Percentiles rank a stretch among this genome's conserved stretches.
These are phyloP conservation scores for Paraphaeosphaeria sporulosa DNA, from an alignment of 2,329 filamentous ascomycete species.

Conservation along the genomic window DNA sequence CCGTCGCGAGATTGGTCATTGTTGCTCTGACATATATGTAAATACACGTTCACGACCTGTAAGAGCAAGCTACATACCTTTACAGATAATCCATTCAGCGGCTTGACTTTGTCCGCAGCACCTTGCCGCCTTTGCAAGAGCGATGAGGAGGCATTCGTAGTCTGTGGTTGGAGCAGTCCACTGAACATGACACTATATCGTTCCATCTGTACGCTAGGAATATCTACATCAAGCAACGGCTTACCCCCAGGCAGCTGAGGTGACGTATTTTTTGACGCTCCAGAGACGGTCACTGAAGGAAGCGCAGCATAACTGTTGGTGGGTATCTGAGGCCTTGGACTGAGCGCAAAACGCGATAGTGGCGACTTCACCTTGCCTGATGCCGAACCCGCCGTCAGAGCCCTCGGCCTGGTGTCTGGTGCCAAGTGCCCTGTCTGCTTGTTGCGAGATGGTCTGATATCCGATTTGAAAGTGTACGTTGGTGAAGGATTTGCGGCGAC, in stretches of 20 bases:
- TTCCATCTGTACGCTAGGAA: conserved; percentile 82
- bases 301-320: conserved; percentile 18
- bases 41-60: neutral
- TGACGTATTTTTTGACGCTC: conserved; percentile 18
- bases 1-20: conserved; percentile 28
- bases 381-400: conserved; percentile 26
- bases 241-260: conserved; percentile 22
- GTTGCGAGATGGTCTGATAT: conserved; percentile 41
- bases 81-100: conserved; percentile 39
- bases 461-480: conserved; percentile 40
- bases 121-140: conserved; percentile 47
- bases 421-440: conserved; percentile 26
- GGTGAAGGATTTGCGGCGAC: conserved; percentile 33
- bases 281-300: conserved; percentile 29
- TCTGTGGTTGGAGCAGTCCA: conserved; percentile 65
- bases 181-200: conserved; percentile 95
- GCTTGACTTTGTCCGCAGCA: conserved; percentile 43
- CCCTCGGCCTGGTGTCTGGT: conserved; percentile 30
- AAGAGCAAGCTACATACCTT: conserved; percentile 36
- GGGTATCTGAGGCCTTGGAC: conserved; percentile 26
- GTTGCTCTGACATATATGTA: conserved; percentile 19
- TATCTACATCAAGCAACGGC: conserved; percentile 72
- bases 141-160: conserved; percentile 33
- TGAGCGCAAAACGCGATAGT: conserved; percentile 25
- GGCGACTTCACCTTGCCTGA: conserved; percentile 22